phyloP scores from a whole-genome alignment of 2,329 filamentous ascomycete genomes.

The Stemphylium vesicarium region DNA sequence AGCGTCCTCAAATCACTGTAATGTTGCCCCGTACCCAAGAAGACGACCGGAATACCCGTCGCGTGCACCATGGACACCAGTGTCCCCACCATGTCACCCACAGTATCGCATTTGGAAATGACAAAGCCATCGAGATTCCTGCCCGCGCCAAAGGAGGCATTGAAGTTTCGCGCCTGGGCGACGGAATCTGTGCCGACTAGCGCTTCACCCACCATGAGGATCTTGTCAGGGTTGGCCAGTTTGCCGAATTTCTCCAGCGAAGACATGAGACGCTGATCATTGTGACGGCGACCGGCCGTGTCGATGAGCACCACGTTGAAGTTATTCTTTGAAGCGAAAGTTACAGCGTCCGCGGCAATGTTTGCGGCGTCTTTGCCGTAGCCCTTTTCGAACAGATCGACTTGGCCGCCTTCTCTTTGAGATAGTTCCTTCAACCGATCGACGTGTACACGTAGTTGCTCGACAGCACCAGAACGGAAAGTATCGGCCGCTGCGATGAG shows the following conservation, averaged over 20 bases:
- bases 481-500: conserved; percentile 95
- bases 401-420: conserved; percentile 75
- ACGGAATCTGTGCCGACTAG: conserved; percentile 95
- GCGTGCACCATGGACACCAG: conserved; percentile 97
- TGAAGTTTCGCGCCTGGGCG: conserved; percentile 95
- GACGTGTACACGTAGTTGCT: conserved; percentile 95
- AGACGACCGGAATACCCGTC: conserved; percentile 93
- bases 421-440: conserved; percentile 90
- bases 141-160: conserved; percentile 82
- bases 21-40: conserved; percentile 77
- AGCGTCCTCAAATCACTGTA: conserved; percentile 69
- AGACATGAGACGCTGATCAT: conserved; percentile 95
- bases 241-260: conserved; percentile 97
- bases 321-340: conserved; percentile 72
- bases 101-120: conserved; percentile 97
- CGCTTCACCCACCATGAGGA: conserved; percentile 94
- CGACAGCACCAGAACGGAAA: conserved; percentile 94
- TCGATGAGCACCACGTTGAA: conserved; percentile 97
- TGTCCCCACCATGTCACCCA: conserved; percentile 98
- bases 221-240: conserved; percentile 95
- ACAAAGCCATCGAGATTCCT: conserved; percentile 93
- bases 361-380: conserved; percentile 98
- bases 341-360: conserved; percentile 93
- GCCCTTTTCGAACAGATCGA: conserved; percentile 94
- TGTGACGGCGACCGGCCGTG: conserved; percentile 92